Conservation (phyloP, 345 rosid species). For the Isatis tinctoria region DNA sequence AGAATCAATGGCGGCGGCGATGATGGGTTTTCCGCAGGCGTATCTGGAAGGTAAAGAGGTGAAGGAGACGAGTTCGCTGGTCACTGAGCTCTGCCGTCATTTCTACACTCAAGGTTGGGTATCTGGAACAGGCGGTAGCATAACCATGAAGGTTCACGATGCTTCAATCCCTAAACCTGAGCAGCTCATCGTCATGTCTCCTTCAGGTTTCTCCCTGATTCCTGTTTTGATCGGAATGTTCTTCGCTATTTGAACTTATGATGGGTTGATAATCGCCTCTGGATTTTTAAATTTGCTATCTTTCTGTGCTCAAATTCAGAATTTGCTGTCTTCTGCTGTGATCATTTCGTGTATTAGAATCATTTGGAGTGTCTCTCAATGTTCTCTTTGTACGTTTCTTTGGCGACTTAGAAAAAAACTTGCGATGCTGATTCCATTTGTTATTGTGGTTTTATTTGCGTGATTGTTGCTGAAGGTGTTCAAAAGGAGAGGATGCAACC, state of each 20-base stretch:
- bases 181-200: constrained; percentile 92
- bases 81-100: constrained; percentile 82
- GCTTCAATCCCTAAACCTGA: constrained; percentile 59
- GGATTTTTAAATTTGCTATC: too few relatives aligned
- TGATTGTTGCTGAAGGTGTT: constrained; percentile 48
- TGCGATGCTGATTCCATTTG: too few relatives aligned
- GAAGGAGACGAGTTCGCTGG: constrained; percentile 56
- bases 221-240: background rate
- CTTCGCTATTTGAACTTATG: background rate
- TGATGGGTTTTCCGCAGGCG: constrained; percentile 48
- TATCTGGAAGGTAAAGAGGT: constrained; percentile 59
- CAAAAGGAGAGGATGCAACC: constrained; percentile 99
- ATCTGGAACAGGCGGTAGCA: constrained; percentile 92
- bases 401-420: too few relatives aligned
- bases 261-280: background rate
- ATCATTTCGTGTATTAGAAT: too few relatives aligned
- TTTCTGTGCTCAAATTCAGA: too few relatives aligned
- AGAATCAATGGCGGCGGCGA: constrained; percentile 35
- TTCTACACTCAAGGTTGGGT: constrained; percentile 95
- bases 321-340: too few relatives aligned
- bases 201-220: constrained; percentile 60
- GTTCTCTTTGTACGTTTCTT: too few relatives aligned
- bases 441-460: too few relatives aligned
- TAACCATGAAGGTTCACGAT: constrained; percentile 79
- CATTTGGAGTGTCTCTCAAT: too few relatives aligned